Base-by-base conservation (phyloP, 371 early-diverging fungal genomes). In the Mucor saturninus region DNA sequence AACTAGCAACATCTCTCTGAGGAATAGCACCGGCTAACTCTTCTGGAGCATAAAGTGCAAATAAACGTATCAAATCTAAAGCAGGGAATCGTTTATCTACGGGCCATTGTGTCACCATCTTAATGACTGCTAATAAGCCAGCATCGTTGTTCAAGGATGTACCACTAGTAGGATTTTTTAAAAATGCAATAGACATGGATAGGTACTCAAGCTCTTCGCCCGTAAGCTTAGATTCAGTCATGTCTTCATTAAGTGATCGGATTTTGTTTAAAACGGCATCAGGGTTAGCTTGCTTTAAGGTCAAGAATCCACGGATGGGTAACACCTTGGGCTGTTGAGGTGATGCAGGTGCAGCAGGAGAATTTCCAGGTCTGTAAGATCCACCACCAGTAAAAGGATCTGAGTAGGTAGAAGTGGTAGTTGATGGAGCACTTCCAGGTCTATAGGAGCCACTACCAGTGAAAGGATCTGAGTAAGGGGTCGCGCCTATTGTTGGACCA, bases 41-140 rank as follows among this genome's bases (percentile, higher is more conserved):
- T 4, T 71, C 57, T 15, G 84, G 77, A 7, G 84, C 76, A 54
- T 86, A 74, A 5, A 92, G 68, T 0, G 86, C 81, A 4, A 83
- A 61, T 8, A 96, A 75, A 4, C 98, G 89, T 21, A 96, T 67
- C 14, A 96, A 69, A 65, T 97, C 98, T 52, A 97, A 74, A 4
- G 86, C 93, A 56, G 97, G 97, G 74, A 95, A 95, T 5, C 94
- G 86, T 10, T 79, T 67, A 10, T 72, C 69, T 13, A 73, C 71
- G 2, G 92, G 89, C 92, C 92, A 92, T 4, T 72, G 62, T 30
- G 66, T 68, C 39, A 82, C 73, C 9, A 83, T 69, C 51, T 80
- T 80, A 35, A 81, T 54, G 9, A 86, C 31, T 9, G 74, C 64
- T 1, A 57, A 21, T 3, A 79, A 42, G 11, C 69, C 72, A 13